Evolutionary conservation across 176 grass and related monocot genomes (phyloP), one percentile per base, ranked within the genome.

Genomic region (Triticum turgidum): DNA sequence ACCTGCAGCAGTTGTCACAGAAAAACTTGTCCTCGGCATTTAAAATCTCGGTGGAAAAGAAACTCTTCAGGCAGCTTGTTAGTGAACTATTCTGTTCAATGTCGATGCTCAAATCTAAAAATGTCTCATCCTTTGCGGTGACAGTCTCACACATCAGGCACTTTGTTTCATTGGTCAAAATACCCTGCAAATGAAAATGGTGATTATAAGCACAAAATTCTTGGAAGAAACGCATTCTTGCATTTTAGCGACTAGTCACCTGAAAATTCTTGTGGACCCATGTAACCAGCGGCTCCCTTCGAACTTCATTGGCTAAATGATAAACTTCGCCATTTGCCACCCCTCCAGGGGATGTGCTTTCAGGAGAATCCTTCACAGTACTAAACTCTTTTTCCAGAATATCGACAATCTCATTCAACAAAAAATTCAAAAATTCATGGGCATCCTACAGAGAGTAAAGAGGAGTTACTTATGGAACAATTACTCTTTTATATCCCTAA

Each of bases 1-100:
- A 98, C 91, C 96, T 96, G 90, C 93, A 94, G 49, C 96, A 98
- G 79, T 96, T 94, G 80, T 96, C 94, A 88, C 96, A 98, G 80
- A 98, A 98, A 82, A 96, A 98, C 61, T 98, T 98, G 73, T 96
- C 94, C 39, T 96, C 90, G 12, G 90, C 92, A 90, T 98, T 95
- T 77, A 94, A 92, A 85, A 87, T 96, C 64, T 95, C 96, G 0
- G 93, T 94, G 24, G 92, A 98, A 77, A 89, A 94, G 79, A 98
- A 98, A 85, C 86, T 98, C 83, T 96, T 94, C 86, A 94, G 82
- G 54, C 96, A 96, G 63, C 93, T 94, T 81, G 96, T 98, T 30
- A 94, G 93, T 42, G 96, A 96, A 90, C 87, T 98, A 90, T 98
- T 98, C 83, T 96, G 96, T 84, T 96, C 94, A 83, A 96, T 86